Percentiles rank a stretch among this genome's conserved stretches.
These are phyloP conservation scores for Coffea humblotiana DNA, from an alignment of 305 asterid species.

Conservation along the genomic window DNA sequence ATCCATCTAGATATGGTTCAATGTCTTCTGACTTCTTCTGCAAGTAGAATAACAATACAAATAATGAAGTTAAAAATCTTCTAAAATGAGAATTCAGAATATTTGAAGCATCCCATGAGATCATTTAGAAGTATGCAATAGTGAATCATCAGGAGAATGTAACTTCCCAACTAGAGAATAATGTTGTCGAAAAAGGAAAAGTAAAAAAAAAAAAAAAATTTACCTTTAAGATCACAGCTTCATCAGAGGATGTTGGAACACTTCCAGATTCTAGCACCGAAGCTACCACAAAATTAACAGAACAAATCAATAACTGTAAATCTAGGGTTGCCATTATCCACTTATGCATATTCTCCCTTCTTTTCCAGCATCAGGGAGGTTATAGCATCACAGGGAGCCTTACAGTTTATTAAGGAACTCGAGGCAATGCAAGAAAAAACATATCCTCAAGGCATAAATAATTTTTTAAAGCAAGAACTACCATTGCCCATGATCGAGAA, in stretches of 20 bases:
- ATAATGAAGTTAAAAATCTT: constrained; percentile 7
- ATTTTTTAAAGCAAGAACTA: background rate
- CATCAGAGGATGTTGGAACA: constrained; percentile 44
- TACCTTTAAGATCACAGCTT: constrained; percentile 56
- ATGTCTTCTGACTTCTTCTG: constrained; percentile 74
- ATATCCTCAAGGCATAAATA: background rate
- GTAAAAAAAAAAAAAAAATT: constrained; percentile 12
- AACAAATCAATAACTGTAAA: constrained; percentile 10
- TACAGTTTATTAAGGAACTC: background rate
- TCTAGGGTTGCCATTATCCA: background rate
- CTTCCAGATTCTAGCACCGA: constrained; percentile 54
- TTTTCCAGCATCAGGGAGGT: background rate
- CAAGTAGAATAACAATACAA: constrained; percentile 18
- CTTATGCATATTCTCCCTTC: background rate
- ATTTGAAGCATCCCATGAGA: constrained; percentile 13
- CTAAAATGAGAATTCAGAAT: constrained; percentile 21
- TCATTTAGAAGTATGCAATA: background rate
- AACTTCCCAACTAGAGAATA: background rate
- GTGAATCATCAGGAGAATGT: background rate
- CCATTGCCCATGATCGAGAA: background rate
- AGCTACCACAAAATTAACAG: constrained; percentile 34
- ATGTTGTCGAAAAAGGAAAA: constrained; percentile 10
- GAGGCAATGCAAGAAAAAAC: background rate
- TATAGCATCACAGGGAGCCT: background rate
- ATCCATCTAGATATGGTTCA: constrained; percentile 65